A percentile compares a stretch with the other conserved stretches of the same genome.
Evolutionary conservation across 2,329 filamentous ascomycete species (phyloP).

Genomic region (Didymella pinodella): DNA sequence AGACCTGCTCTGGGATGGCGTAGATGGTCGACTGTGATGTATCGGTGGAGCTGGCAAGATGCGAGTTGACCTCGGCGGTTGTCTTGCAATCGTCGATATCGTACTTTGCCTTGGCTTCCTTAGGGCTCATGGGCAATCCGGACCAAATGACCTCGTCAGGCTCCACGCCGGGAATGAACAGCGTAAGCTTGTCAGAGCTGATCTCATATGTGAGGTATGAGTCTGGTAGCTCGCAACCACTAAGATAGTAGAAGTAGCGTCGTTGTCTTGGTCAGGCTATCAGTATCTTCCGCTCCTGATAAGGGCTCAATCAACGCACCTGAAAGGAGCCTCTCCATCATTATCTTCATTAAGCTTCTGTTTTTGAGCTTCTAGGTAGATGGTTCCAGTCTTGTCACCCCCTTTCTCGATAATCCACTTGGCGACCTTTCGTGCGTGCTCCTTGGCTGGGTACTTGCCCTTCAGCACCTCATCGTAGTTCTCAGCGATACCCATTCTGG

Average conservation of each 20-base stretch:
- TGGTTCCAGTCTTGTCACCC: slow-evolving; percentile 71
- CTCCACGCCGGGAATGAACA: slow-evolving; percentile 91
- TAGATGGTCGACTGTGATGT: slow-evolving; percentile 65
- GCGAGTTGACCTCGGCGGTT: slow-evolving; percentile 77
- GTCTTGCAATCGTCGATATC: slow-evolving; percentile 74
- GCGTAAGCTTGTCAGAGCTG: slow-evolving; percentile 72
- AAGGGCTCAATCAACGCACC: slow-evolving; percentile 58
- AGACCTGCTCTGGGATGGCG: slow-evolving; percentile 80
- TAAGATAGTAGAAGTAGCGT: slow-evolving; percentile 93
- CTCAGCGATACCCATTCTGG: slow-evolving; percentile 43
- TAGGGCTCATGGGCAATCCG: slow-evolving; percentile 78
- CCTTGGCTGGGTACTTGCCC: slow-evolving; percentile 81
- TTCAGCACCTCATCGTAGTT: slow-evolving; percentile 55
- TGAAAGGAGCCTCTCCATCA: slow-evolving; percentile 81
- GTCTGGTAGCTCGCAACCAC: slow-evolving; percentile 83
- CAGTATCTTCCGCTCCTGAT: neutral
- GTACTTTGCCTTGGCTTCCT: slow-evolving; percentile 76
- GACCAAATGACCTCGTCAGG: slow-evolving; percentile 94
- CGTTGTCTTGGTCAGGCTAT: slow-evolving; percentile 70
- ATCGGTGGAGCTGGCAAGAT: slow-evolving; percentile 65
- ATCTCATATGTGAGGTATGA: slow-evolving; percentile 84
- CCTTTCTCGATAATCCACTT: slow-evolving; percentile 74
- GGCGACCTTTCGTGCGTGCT: slow-evolving; percentile 83
- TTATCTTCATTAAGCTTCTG: slow-evolving; percentile 87
- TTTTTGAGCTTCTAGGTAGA: slow-evolving; percentile 89